Percentiles rank a stretch among this genome's conserved stretches.
Conservation (phyloP, 805 yeast species). For the Monosporozyma yasuniensis region DNA sequence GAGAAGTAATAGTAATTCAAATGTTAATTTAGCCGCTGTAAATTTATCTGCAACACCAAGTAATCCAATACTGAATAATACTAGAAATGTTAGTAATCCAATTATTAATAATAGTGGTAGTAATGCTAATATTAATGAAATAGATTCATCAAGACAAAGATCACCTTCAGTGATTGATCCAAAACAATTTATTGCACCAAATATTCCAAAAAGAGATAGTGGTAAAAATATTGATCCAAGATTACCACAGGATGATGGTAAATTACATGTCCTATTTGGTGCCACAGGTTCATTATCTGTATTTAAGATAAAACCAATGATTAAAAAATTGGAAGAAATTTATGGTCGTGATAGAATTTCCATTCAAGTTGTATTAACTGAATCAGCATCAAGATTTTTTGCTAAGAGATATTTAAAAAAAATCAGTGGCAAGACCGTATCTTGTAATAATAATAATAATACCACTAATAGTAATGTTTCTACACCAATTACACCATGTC, state of each 20-base stretch:
- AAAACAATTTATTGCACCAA: conserved; percentile 11
- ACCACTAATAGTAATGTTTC: background rate
- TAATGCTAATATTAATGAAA: background rate
- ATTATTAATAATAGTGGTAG: background rate
- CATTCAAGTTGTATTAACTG: conserved; percentile 78
- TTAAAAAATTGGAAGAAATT: conserved; percentile 70
- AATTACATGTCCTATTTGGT: conserved; percentile 75
- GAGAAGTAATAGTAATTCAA: background rate
- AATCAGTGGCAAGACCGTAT: conserved; percentile 2
- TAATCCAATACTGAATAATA: background rate
- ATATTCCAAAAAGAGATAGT: conserved; percentile 32
- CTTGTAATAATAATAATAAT: background rate
- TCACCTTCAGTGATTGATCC: background rate
- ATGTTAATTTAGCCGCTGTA: background rate
- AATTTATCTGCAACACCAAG: background rate
- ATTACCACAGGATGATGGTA: conserved; percentile 74
- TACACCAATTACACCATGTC: background rate
- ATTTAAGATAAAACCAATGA: conserved; percentile 66
- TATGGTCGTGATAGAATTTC: conserved; percentile 70
- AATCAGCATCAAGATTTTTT: conserved; percentile 72
- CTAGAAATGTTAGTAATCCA: background rate
- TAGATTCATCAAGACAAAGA: conserved; percentile 1
- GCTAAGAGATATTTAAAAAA: conserved; percentile 14
- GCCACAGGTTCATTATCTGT: conserved; percentile 88
- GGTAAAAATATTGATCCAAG: conserved; percentile 51